Evolutionary conservation across 495 filamentous ascomycete species (phyloP).

Genomic region (Copromyces sp.): DNA sequence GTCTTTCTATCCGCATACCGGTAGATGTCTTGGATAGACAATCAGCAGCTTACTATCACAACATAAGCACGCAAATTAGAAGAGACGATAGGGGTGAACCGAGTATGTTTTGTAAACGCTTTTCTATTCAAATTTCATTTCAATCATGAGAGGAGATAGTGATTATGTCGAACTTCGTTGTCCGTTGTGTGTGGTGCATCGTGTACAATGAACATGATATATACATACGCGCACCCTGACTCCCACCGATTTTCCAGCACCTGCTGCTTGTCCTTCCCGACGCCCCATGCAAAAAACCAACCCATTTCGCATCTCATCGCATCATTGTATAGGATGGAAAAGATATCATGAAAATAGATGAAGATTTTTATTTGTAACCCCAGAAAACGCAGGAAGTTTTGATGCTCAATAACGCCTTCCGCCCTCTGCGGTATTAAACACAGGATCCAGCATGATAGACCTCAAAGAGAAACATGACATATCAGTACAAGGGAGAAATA

Average conservation of each 20-base stretch:
- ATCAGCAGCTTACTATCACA: no score
- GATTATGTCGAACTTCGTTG: background rate
- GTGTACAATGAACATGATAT: background rate
- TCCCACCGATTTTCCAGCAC: background rate
- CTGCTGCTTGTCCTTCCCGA: background rate
- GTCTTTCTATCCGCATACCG: background rate
- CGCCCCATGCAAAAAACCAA: background rate
- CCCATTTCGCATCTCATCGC: background rate
- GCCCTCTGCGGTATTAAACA: conserved; percentile 31
- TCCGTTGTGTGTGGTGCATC: background rate
- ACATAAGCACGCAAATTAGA: no score
- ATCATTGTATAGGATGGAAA: background rate
- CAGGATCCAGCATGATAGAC: conserved; percentile 17
- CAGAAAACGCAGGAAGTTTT: conserved; percentile 26
- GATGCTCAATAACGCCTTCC: conserved; percentile 41
- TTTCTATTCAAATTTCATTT: background rate
- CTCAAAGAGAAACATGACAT: conserved; percentile 19
- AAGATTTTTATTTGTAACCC: conserved; percentile 14
- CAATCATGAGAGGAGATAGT: background rate
- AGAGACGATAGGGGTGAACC: no score
- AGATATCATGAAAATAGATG: conserved; percentile 15
- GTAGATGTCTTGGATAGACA: no score
- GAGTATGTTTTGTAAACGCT: background rate
- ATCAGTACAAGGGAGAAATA: conserved; percentile 36
- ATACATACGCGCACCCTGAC: background rate